A percentile compares a stretch with the other conserved stretches of the same genome.
Evolutionary conservation across 2,329 filamentous ascomycete genomes (phyloP).

Genomic region (Colletotrichum simmondsii): DNA sequence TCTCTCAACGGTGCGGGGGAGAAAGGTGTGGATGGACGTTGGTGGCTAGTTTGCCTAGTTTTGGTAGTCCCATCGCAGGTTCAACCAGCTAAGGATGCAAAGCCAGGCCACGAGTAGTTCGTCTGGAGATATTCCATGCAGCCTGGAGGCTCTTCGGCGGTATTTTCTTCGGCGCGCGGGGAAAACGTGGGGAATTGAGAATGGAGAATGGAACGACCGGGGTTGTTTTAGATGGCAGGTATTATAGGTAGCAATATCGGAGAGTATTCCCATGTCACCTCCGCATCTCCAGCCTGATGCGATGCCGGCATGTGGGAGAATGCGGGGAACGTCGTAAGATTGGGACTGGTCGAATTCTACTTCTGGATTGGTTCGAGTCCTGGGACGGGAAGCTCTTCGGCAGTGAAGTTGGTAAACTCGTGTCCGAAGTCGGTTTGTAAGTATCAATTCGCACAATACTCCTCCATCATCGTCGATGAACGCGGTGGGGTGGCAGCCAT

Average conservation of each 20-base stretch:
- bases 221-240: not conserved
- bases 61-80: not conserved
- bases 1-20: slow-evolving; percentile 10
- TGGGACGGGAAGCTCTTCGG: slow-evolving; percentile 12
- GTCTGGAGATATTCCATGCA: not conserved
- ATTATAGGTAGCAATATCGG: not conserved
- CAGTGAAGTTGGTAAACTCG: not conserved
- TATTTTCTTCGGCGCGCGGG: slow-evolving; percentile 13
- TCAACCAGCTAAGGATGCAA: not conserved
- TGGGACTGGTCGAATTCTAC: not conserved
- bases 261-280: not conserved
- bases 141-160: slow-evolving; percentile 15
- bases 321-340: slow-evolving; percentile 20
- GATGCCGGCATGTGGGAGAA: slow-evolving; percentile 9
- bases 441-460: not conserved
- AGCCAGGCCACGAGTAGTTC: not conserved
- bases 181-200: slow-evolving; percentile 13
- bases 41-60: not conserved
- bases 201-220: not conserved
- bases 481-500: not conserved
- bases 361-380: not conserved
- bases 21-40: not conserved
- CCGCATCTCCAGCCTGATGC: not conserved
- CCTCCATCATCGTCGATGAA: not conserved
- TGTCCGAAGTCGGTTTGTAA: slow-evolving; percentile 10